Conservation (phyloP, 2,329 filamentous ascomycete genomes). For the Elsinoe fawcettii region DNA sequence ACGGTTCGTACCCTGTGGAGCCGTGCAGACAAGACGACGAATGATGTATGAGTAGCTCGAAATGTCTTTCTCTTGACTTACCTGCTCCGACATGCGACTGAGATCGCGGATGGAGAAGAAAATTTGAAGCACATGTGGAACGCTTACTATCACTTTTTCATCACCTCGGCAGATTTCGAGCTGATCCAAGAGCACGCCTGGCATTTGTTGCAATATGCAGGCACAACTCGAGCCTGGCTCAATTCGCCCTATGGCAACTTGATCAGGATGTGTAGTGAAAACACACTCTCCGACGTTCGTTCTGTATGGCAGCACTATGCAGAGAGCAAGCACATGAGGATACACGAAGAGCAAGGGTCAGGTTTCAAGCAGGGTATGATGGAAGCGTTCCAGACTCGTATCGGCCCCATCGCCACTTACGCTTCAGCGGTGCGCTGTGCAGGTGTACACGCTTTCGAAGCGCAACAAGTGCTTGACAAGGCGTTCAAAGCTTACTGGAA, state of each 20-base stretch:
- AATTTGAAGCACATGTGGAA: constrained; percentile 40
- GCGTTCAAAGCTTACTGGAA: constrained; percentile 26
- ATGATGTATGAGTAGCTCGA: constrained; percentile 36
- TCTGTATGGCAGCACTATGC: constrained; percentile 36
- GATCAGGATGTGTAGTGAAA: constrained; percentile 44
- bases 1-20: constrained; percentile 36
- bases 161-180: constrained; percentile 34
- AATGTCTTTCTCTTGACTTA: constrained; percentile 49
- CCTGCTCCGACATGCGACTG: constrained; percentile 36
- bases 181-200: not conserved
- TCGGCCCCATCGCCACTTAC: not conserved
- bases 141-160: constrained; percentile 48
- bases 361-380: not conserved
- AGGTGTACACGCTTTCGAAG: constrained; percentile 23
- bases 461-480: constrained; percentile 16
- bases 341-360: not conserved
- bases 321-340: not conserved
- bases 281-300: constrained; percentile 38
- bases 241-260: constrained; percentile 34
- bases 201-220: too few relatives aligned
- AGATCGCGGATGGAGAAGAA: constrained; percentile 18
- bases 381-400: not conserved
- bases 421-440: constrained; percentile 20
- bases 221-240: not conserved
- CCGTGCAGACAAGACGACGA: not conserved